Evolutionary conservation across 2,329 filamentous ascomycete genomes (phyloP).

Genomic region (Colletotrichum destructivum): DNA sequence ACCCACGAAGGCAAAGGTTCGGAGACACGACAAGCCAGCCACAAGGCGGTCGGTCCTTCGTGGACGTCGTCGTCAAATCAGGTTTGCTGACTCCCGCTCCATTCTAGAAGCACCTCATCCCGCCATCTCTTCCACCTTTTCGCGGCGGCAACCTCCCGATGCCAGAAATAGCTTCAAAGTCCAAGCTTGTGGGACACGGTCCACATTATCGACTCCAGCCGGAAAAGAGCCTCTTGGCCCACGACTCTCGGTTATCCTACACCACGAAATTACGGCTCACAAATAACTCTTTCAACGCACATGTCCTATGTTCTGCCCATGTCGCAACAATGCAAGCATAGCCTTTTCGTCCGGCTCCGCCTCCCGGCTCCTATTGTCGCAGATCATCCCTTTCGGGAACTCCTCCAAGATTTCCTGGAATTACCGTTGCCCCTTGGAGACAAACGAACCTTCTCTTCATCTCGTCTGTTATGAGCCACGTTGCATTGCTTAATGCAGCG

Average conservation of each 20-base stretch:
- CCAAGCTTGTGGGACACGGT: conserved; percentile 19
- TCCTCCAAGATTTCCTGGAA: conserved; percentile 25
- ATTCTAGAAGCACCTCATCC: conserved; percentile 30
- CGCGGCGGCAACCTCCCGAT: conserved; percentile 32
- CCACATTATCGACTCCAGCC: conserved; percentile 21
- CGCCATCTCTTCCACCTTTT: conserved; percentile 23
- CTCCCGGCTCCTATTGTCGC: conserved; percentile 33
- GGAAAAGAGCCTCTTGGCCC: conserved; percentile 27
- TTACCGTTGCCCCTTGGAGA: conserved; percentile 31
- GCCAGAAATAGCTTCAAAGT: conserved; percentile 37
- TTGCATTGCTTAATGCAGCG: conserved; percentile 32
- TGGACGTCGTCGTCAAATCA: conserved; percentile 14
- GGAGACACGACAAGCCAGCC: background rate
- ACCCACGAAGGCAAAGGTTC: conserved; percentile 21
- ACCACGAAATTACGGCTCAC: conserved; percentile 30
- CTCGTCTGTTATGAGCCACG: conserved; percentile 25
- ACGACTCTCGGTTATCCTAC: conserved; percentile 30
- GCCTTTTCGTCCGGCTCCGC: conserved; percentile 33
- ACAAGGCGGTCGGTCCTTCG: no score
- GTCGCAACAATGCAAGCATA: conserved; percentile 16
- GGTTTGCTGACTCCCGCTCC: conserved; percentile 8
- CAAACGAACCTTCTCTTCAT: conserved; percentile 28
- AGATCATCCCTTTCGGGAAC: conserved; percentile 37
- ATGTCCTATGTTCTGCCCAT: background rate
- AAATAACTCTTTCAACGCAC: conserved; percentile 18